A percentile compares a stretch with the other conserved stretches of the same genome.
These are phyloP conservation scores for Phycomyces nitens DNA, from an alignment of 192 early-diverging fungal genomes.

Conservation along the genomic window DNA sequence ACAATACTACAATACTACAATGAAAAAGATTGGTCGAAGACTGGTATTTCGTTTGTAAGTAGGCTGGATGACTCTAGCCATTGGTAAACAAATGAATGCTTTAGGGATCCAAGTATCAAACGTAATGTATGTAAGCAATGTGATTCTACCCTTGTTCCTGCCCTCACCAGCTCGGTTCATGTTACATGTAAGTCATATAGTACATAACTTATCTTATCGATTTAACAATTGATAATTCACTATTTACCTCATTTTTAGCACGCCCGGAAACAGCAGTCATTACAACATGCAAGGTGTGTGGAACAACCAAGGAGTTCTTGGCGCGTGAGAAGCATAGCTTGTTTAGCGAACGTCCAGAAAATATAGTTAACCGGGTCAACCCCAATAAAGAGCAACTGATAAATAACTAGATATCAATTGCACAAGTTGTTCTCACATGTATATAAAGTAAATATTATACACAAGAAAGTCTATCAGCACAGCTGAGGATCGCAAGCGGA, in stretches of 20 bases:
- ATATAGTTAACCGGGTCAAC: background rate
- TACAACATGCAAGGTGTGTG: slow-evolving; percentile 39
- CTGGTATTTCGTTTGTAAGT: slow-evolving; percentile 55
- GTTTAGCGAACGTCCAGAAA: slow-evolving; percentile 6
- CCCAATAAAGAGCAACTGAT: background rate
- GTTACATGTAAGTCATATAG: slow-evolving; percentile 33
- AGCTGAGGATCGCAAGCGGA: background rate
- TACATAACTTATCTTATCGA: background rate
- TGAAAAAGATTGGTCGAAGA: slow-evolving; percentile 49
- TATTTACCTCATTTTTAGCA: slow-evolving; percentile 17
- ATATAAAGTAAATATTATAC: background rate
- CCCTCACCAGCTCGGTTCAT: slow-evolving; percentile 41
- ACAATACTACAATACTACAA: slow-evolving; percentile 45
- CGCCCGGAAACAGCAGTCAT: slow-evolving; percentile 29
- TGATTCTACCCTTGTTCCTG: slow-evolving; percentile 51
- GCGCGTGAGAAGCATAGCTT: slow-evolving; percentile 6
- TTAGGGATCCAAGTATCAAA: slow-evolving; percentile 55
- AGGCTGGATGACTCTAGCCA: too few relatives aligned
- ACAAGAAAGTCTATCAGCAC: background rate
- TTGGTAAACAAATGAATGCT: background rate
- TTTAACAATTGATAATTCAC: background rate
- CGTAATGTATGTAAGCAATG: slow-evolving; percentile 54
- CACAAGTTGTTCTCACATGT: too few relatives aligned
- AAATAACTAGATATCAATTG: background rate
- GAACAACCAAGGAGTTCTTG: slow-evolving; percentile 25